These are phyloP conservation scores for Blastobotrys americana DNA, from an alignment of 805 yeast genomes.

Conservation along the genomic window DNA sequence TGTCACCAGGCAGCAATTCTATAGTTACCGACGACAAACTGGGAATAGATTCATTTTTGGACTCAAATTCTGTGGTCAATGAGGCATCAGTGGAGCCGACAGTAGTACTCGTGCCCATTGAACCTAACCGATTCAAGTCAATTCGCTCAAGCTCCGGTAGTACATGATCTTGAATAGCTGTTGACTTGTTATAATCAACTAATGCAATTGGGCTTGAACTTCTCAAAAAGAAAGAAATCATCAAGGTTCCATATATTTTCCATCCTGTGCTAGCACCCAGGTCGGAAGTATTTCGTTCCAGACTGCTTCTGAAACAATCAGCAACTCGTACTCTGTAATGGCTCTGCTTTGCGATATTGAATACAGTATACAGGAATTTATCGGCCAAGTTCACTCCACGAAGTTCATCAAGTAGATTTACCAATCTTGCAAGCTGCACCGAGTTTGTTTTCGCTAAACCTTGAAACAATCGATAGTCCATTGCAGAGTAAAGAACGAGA, in stretches of 20 bases:
- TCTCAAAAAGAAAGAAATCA: not conserved
- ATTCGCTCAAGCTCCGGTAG: not conserved
- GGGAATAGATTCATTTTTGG: not conserved
- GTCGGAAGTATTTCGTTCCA: not conserved
- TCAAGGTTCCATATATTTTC: not conserved
- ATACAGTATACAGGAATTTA: not conserved
- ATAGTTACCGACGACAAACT: not conserved
- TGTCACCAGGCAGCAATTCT: not conserved
- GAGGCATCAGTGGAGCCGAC: not conserved
- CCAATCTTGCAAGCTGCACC: not conserved
- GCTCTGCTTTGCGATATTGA: not conserved
- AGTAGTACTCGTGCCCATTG: not conserved
- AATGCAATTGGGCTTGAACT: not conserved
- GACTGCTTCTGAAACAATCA: not conserved
- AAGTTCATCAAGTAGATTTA: not conserved
- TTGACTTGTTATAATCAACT: not conserved
- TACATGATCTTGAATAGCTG: not conserved
- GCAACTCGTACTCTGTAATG: not conserved
- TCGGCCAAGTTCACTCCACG: not conserved
- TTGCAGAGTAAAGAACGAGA: not conserved
- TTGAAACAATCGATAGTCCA: not conserved
- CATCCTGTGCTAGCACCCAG: not conserved
- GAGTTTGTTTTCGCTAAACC: not conserved
- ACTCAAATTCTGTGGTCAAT: no score
- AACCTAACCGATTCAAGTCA: not conserved